Base-by-base conservation (phyloP, 495 filamentous ascomycete genomes). In the Cercophora samala region DNA sequence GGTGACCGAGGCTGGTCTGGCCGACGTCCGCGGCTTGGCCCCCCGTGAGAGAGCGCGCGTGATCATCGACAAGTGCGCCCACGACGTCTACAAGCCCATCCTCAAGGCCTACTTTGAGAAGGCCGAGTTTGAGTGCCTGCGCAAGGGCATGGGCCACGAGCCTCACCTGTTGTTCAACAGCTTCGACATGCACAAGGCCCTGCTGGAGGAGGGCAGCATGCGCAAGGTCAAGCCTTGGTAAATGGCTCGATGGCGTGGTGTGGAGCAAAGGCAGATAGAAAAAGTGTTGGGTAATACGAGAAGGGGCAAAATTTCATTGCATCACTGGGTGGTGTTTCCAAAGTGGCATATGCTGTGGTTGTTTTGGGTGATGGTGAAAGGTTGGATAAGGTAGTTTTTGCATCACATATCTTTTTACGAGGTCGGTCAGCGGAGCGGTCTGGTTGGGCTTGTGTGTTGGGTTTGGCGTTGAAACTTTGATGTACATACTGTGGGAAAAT, bases 81-180 rank as follows among this genome's bases (percentile, higher is more conserved):
- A 95, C 80, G 90, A 91, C 5, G 89, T 93, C 13, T 97, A 96
- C 81, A 79, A 84, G 68, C 91, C 92, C 24, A 94, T 95, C 70
- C 81, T 97, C 64, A 80, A 81, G 72, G 91, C 92, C 73, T 96
- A 96, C 79, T 90, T 93, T 58, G 90, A 93, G 61, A 90, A 91
- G 70, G 92, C 93, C 21, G 93, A 96, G 82, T 91, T 84, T 71
- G 90, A 95, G 80, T 96, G 92, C 75, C 74, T 96, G 76, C 86
- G 83, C 76, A 94, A 93, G 86, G 93, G 92, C 46, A 91, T 89
- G 91, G 92, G 91, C 54, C 93, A 95, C 77, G 92, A 96, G 82
- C 92, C 93, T 24, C 92, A 96, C 75, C 79, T 95, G 77, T 79
- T 97, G 58, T 93, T 86, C 80, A 88, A 95, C 77, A 81, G 85